Base-by-base conservation (phyloP, 352 stramenopile species). In the Phytopythium sindhum region DNA sequence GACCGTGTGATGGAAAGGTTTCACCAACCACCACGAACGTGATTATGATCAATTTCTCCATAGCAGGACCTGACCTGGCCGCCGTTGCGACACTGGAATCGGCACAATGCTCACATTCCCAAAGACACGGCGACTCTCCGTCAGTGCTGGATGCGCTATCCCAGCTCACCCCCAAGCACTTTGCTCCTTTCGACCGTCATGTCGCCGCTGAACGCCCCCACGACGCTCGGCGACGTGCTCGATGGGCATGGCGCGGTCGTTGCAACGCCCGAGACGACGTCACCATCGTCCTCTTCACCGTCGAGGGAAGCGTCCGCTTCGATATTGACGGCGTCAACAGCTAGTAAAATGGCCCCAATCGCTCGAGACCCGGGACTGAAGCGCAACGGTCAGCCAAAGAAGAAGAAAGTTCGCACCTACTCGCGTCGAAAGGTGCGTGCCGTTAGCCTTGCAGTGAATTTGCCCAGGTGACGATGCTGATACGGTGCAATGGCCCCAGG, bases 401-500 rank as follows among this genome's bases (percentile, higher is more conserved):
- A 65, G 61, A 51, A 42, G 51, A 57, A 57, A 28, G 48, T 75
- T 23, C 68, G 64, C 44, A 75, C 65, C 0, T 75, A 75, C 33
- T 75, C 70, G 45, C 65, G 65, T 0, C 64, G 68, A 15, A 75
- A 75, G 68, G 63, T 66, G 51, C 17, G 29, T 28, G 6, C 1
- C 15, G 26, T 12, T 2, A n/a, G 2, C 12, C 19, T 10, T 10
- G 6, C 26, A 14, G 1, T 26, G 41, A 17, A 3, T n/a, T n/a
- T 4, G 9, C 42, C 24, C 2, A 26, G 2, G 19, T 10, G 24
- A 35, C 24, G 21, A 54, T 23, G 24, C 24, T 54, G 11, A 54
- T 7, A 17, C 10, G 7, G 10, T 54, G 23, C 10, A 29, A 42
- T 47, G 21, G 31, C n/a, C 3, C 23, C 24, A 75, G 68, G 44